Evolutionary conservation across 2,329 filamentous ascomycete species (phyloP), one percentile per base, ranked within the genome.

Genomic region (Gaeumannomyces tritici): DNA sequence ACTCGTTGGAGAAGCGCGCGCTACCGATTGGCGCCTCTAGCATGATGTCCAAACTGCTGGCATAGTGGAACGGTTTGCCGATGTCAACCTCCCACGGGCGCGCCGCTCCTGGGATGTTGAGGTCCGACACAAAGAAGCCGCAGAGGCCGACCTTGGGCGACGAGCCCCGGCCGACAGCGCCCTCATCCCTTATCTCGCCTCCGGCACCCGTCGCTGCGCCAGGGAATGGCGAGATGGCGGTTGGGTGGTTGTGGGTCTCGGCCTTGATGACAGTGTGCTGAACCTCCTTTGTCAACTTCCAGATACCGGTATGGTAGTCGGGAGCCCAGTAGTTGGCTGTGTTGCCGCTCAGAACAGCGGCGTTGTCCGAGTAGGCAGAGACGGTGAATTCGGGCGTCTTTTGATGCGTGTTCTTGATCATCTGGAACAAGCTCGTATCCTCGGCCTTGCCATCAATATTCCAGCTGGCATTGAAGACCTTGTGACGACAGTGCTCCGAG

Each of bases 401-500:
- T 73, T 91, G 89, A 77, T 99, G 92, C 1, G 95, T 99, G 74
- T 97, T 96, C 68, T 89, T 85, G 72, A 99, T 99, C 95, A 99
- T 98, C 47, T 87, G 87, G 71, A 99, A 99, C 9, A 99, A 82
- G 67, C 89, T 93, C 72, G 89, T 84, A 57, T 85, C 82, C 82
- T 93, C 95, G 66, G 82, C 78, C 67, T 89, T 81, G 61, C 93
- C 93, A 73, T 99, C 93, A 69, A 99, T 96, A 21, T 88, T 95
- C 91, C 95, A 99, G 64, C 87, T 88, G 31, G 95, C 93, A 75
- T 99, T 99, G 83, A 99, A 99, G 69, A 96, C 90, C 80, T 97
- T 96, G 73, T 84, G 82, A 28, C 81, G 80, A 67, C 82, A 96
- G 76, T 98, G 93, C 80, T 99, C 95, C 3, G 93, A 98, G 79